Evolutionary conservation across 2,329 filamentous ascomycete species (phyloP).

Genomic region (Fusarium miscanthi): DNA sequence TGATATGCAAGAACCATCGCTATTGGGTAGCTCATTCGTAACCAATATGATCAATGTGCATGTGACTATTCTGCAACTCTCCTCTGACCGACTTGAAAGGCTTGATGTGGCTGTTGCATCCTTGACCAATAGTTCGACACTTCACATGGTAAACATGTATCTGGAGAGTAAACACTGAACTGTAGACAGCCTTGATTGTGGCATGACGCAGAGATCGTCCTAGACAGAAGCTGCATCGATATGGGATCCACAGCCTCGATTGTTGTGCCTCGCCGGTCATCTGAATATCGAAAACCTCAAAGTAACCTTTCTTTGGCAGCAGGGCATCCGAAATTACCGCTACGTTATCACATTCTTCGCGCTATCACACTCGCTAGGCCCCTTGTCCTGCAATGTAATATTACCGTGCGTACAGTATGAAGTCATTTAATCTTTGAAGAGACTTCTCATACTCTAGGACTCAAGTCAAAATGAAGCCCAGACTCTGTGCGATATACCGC

Average conservation of each 20-base stretch:
- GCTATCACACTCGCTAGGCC: not conserved
- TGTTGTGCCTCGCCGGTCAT: not conserved
- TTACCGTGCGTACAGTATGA: accelerated
- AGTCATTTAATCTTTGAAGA: accelerated
- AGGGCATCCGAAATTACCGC: not conserved
- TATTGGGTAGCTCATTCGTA: not conserved
- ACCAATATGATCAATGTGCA: accelerated
- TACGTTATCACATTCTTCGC: not conserved
- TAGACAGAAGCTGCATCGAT: not conserved
- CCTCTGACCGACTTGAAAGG: accelerated
- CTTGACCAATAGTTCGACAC: not conserved
- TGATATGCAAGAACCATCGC: accelerated
- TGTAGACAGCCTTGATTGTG: accelerated
- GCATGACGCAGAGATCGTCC: not conserved
- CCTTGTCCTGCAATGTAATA: not conserved
- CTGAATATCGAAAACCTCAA: not conserved
- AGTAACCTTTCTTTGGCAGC: not conserved
- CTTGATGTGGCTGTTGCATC: not conserved
- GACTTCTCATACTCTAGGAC: not conserved
- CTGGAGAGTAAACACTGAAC: not conserved
- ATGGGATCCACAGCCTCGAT: not conserved
- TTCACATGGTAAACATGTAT: accelerated
- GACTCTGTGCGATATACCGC: not conserved
- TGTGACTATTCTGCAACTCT: not conserved
- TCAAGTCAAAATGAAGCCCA: not conserved